A percentile compares a stretch with the other conserved stretches of the same genome.
phyloP scores from a whole-genome alignment of 352 stramenopile genomes.

The Phytophthora sp. region DNA sequence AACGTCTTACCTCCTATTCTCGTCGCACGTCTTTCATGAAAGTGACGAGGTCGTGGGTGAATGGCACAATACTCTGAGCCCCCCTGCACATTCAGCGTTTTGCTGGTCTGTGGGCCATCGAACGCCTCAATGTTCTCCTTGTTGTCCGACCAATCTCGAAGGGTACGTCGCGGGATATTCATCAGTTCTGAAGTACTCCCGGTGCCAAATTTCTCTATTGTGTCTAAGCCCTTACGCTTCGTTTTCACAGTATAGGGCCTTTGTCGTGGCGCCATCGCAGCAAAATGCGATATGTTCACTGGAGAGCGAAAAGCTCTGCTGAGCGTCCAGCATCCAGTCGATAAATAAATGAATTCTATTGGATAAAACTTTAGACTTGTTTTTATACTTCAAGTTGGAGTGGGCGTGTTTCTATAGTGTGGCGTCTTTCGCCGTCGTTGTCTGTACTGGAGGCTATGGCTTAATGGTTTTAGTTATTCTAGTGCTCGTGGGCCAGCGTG shows the following conservation, averaged over 20 bases:
- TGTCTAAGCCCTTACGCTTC: background rate
- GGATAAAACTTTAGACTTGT: slow-evolving; percentile 11
- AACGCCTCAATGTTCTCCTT: slow-evolving; percentile 3
- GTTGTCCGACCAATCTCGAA: slow-evolving; percentile 2
- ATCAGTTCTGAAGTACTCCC: background rate
- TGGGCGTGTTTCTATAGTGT: slow-evolving; percentile 6
- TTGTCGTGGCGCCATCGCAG: background rate
- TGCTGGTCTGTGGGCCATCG: background rate
- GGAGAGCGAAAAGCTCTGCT: background rate
- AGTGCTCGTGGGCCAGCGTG: too few relatives aligned
- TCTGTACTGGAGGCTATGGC: too few relatives aligned
- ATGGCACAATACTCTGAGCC: slow-evolving; percentile 5
- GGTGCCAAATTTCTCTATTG: background rate
- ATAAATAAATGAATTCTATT: background rate
- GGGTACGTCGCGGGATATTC: background rate
- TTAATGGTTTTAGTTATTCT: too few relatives aligned
- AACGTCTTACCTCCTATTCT: slow-evolving; percentile 15
- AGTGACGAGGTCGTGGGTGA: background rate
- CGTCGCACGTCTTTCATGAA: slow-evolving; percentile 23
- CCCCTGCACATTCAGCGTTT: slow-evolving; percentile 11
- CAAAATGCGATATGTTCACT: background rate
- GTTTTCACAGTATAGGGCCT: background rate
- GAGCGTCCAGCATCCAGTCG: slow-evolving; percentile 3
- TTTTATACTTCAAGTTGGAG: slow-evolving; percentile 1
- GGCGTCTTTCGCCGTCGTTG: slow-evolving; percentile 9